Evolutionary conservation across 805 yeast species (phyloP), one percentile per base, ranked within the genome.

Genomic region (Kodamaea nitidulidarum): DNA sequence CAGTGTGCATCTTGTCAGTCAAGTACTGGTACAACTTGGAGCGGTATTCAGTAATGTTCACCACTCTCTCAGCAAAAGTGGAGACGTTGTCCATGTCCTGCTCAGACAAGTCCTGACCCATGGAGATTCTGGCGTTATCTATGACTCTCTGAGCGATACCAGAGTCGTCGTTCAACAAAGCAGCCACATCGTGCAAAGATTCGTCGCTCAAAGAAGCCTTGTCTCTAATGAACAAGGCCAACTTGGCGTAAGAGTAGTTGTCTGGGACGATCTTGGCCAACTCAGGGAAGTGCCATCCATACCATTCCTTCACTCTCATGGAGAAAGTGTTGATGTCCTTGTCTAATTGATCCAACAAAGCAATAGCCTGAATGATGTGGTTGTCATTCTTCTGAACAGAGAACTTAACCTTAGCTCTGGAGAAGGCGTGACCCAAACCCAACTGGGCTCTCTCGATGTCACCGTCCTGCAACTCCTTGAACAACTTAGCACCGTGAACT

Each of bases 241-340:
- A 76, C 63, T 76, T 80, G 52, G 97, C 96, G 65, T 76, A 90
- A 47, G 75, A 70, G 72, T 84, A 85, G 75, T 88, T 88, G 67
- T 90, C 96, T 51, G 87, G 80, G 39, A 86, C 95, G 56, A 90
- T 77, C 70, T 84, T 86, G 55, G 95, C 93, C 70, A 88, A 78
- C 72, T 88, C 97, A 43, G 97, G 97, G 81, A 93, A 88, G 65
- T 88, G 97, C 97, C 97, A 88, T 56, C 96, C 95, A 71, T 88
- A 88, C 97, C 97, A 88, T 71, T 88, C 97, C 73, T 88, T 87
- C 51, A 85, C 93, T 70, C 97, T 81, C 97, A 88, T 88, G 43
- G 96, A 83, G 65, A 86, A 93, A 44, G 96, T 90, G 75, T 93
- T 93, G 67, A 93, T 84, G 64, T 93, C 98, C 73, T 95, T 95